phyloP scores from a whole-genome alignment of 2,329 filamentous ascomycete genomes.

The Emergomyces pasteurianus region DNA sequence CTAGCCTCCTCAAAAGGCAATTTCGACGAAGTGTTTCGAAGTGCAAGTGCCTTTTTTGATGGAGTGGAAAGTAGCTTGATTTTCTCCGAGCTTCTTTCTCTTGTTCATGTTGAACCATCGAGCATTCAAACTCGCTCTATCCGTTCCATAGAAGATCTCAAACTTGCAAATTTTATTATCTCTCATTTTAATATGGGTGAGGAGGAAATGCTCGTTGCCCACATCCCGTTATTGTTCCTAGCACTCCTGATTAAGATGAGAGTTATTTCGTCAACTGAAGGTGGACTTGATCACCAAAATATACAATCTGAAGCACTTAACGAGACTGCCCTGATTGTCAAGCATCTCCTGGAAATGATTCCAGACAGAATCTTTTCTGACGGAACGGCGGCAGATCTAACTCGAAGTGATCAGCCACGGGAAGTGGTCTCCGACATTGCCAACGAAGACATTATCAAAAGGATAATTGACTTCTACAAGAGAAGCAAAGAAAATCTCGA shows the following conservation, averaged over 20 bases:
- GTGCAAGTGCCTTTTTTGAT: constrained; percentile 93
- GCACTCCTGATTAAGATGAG: constrained; percentile 44
- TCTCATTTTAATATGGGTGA: constrained; percentile 84
- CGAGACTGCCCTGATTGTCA: constrained; percentile 33
- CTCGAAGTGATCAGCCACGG: neutral
- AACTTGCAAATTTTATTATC: constrained; percentile 69
- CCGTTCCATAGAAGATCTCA: constrained; percentile 49
- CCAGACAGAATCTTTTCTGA: constrained; percentile 49
- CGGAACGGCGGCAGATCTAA: neutral
- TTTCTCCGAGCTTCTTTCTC: constrained; percentile 65
- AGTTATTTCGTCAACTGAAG: constrained; percentile 16
- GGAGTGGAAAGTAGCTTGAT: constrained; percentile 91
- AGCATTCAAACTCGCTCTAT: constrained; percentile 40
- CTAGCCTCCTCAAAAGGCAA: constrained; percentile 53
- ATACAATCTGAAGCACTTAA: constrained; percentile 20
- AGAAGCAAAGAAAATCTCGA: constrained; percentile 60
- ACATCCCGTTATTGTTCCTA: constrained; percentile 67
- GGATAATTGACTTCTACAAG: constrained; percentile 55
- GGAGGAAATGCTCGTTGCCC: constrained; percentile 84
- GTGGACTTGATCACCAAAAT: constrained; percentile 9
- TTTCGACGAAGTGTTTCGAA: constrained; percentile 77
- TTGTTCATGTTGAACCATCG: constrained; percentile 44
- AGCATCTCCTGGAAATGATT: constrained; percentile 50
- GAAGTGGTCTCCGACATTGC: constrained; percentile 8
- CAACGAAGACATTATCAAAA: constrained; percentile 42